These are phyloP conservation scores for Babesia caballi DNA, from an alignment of 169 alveolate genomes.

Conservation along the genomic window DNA sequence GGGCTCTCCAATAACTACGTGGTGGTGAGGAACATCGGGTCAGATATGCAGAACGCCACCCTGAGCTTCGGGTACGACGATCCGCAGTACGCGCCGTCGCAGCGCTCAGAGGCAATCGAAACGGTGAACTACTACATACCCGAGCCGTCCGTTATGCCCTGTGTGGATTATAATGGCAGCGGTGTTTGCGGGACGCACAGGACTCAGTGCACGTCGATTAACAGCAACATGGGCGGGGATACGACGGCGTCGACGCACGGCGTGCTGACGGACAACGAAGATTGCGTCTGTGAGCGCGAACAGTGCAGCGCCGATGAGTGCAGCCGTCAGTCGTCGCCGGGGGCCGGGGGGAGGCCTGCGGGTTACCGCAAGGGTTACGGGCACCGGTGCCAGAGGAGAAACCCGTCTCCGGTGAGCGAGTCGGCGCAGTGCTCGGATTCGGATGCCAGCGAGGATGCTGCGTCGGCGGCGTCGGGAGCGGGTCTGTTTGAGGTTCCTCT, in stretches of 20 bases:
- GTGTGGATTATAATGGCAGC: too few species aligned
- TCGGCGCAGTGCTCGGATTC: background rate
- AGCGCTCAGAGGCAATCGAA: background rate
- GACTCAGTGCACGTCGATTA: background rate
- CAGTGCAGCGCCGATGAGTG: background rate
- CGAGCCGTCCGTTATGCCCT: too few species aligned
- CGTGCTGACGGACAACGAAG: conserved; percentile 1
- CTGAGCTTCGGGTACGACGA: conserved; percentile 49
- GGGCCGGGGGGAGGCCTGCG: background rate
- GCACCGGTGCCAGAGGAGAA: background rate
- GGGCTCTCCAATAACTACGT: background rate
- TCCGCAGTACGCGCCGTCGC: background rate
- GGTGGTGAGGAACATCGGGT: conserved; percentile 28
- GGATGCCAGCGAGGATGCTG: background rate
- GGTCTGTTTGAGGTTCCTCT: conserved; percentile 63
- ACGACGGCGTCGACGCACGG: conserved; percentile 26
- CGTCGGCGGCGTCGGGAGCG: background rate
- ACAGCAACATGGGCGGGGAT: conserved; percentile 50
- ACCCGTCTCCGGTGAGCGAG: background rate
- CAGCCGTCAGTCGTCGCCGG: background rate
- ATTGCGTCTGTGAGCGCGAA: background rate
- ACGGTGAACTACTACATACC: conserved; percentile 54
- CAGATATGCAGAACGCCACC: conserved; percentile 18
- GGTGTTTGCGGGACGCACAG: too few species aligned
- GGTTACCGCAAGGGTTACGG: background rate